Percentiles rank a stretch among this genome's conserved stretches.
phyloP scores from a whole-genome alignment of 768 basidiomycete species.

The Trametes punicea region DNA sequence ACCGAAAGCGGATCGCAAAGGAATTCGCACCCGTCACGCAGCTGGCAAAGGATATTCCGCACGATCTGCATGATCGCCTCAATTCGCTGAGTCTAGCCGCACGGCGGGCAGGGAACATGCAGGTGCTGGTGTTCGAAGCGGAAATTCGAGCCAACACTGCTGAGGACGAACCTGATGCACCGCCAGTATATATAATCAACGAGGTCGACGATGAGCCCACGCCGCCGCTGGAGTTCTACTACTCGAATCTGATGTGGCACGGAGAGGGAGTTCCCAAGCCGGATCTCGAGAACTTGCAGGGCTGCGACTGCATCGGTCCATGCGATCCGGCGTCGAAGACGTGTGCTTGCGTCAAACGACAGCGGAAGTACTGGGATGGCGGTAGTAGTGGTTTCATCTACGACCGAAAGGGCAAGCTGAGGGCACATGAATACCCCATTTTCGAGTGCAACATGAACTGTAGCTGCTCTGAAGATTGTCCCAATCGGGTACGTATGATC shows the following conservation, averaged over 20 bases:
- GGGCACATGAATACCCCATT: slow-evolving; percentile 51
- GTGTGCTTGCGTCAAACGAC: slow-evolving; percentile 66
- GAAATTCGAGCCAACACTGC: slow-evolving; percentile 63
- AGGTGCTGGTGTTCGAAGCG: slow-evolving; percentile 57
- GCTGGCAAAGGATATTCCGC: slow-evolving; percentile 51
- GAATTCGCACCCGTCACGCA: slow-evolving; percentile 20
- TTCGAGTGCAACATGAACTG: slow-evolving; percentile 88
- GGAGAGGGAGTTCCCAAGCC: slow-evolving; percentile 66
- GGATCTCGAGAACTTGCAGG: slow-evolving; percentile 50
- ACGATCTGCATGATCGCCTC: slow-evolving; percentile 62
- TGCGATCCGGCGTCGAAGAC: slow-evolving; percentile 74
- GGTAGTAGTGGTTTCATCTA: slow-evolving; percentile 62
- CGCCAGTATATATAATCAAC: slow-evolving; percentile 66
- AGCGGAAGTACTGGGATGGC: slow-evolving; percentile 40
- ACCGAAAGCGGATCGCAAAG: slow-evolving; percentile 13
- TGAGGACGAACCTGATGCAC: slow-evolving; percentile 66
- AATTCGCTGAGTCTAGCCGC: slow-evolving; percentile 46
- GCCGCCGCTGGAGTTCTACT: slow-evolving; percentile 85
- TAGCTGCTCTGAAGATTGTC: slow-evolving; percentile 75
- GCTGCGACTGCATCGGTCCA: slow-evolving; percentile 72
- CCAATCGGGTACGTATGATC: slow-evolving; percentile 61
- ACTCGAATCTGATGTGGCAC: slow-evolving; percentile 80
- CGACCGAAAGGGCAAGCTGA: slow-evolving; percentile 53
- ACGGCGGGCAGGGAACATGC: slow-evolving; percentile 37
- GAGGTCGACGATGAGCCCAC: slow-evolving; percentile 62